Conservation (phyloP, 441 rosid genomes). For the Dalechampia spathulata region DNA sequence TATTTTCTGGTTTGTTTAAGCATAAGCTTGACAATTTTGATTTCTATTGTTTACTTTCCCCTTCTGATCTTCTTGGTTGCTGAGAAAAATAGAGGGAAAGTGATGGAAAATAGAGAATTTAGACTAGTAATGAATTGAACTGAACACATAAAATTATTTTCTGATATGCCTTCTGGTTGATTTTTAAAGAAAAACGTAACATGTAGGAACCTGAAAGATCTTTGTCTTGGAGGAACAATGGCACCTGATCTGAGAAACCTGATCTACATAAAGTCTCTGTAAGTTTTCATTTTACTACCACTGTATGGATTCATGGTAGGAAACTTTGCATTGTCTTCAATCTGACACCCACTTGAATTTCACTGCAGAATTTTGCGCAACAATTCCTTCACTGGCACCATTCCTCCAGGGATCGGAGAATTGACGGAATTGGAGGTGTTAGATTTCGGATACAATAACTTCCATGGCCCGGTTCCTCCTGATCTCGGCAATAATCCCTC, state of each 20-base stretch:
- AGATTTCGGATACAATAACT: slow-evolving; percentile 84
- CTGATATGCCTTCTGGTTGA: slow-evolving; percentile 1
- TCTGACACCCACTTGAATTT: slow-evolving; percentile 13
- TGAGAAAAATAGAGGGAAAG: slow-evolving; percentile 5
- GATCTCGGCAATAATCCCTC: slow-evolving; percentile 33
- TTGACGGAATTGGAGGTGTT: slow-evolving; percentile 67
- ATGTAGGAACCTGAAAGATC: slow-evolving; percentile 66
- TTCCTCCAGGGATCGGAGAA: slow-evolving; percentile 67
- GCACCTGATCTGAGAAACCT: slow-evolving; percentile 65
- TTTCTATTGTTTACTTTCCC: neutral
- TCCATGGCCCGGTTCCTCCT: slow-evolving; percentile 51
- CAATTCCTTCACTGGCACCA: slow-evolving; percentile 63
- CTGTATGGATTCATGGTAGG: neutral
- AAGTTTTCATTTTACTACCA: slow-evolving; percentile 26
- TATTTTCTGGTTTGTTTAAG: neutral
- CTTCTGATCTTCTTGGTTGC: slow-evolving; percentile 16
- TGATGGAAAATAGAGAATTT: neutral
- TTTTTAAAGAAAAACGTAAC: neutral
- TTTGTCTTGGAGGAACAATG: slow-evolving; percentile 62
- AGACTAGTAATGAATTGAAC: neutral
- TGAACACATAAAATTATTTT: neutral
- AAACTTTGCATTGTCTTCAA: neutral
- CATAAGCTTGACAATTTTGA: neutral
- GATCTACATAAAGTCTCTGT: slow-evolving; percentile 59
- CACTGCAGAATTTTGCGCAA: slow-evolving; percentile 67